Percentiles rank a stretch among this genome's conserved stretches.
These are phyloP conservation scores for Venturia carpophila DNA, from an alignment of 2,329 filamentous ascomycete species.

Conservation along the genomic window DNA sequence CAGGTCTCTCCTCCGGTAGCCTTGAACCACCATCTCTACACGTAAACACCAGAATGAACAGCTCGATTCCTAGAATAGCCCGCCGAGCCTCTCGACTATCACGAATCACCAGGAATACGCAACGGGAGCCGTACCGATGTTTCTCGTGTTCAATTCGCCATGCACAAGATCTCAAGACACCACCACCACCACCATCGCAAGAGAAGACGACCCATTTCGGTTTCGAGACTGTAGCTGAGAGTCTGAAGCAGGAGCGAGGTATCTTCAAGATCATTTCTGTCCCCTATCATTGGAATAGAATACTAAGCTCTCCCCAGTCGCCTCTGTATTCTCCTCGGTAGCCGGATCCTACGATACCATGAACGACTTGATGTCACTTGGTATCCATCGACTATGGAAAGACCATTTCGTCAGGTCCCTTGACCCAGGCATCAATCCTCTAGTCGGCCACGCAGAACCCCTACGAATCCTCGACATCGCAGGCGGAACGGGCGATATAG, in stretches of 20 bases:
- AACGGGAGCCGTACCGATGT: conserved; percentile 29
- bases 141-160: conserved; percentile 43
- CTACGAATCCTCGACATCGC: conserved; percentile 89
- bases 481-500: conserved; percentile 94
- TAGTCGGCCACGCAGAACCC: conserved; percentile 46
- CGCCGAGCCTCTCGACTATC: not conserved
- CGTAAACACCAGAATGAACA: conserved; percentile 12
- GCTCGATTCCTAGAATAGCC: conserved; percentile 14
- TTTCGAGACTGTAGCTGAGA: conserved; percentile 74
- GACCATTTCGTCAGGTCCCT: conserved; percentile 90
- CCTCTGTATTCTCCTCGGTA: conserved; percentile 88
- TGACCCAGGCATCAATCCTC: conserved; percentile 63
- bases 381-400: conserved; percentile 94
- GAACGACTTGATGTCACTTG: conserved; percentile 99
- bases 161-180: conserved; percentile 32
- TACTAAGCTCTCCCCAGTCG: conserved; percentile 46
- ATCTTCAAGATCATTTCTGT: conserved; percentile 20
- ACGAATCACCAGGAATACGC: not conserved
- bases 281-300: not conserved
- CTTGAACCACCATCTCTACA: not conserved
- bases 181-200: conserved; percentile 34
- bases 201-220: conserved; percentile 75
- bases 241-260: conserved; percentile 66
- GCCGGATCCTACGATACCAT: conserved; percentile 93
- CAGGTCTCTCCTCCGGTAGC: not conserved